Base-by-base conservation (phyloP, 768 basidiomycete genomes). In the Macrolepiota fuliginosa region DNA sequence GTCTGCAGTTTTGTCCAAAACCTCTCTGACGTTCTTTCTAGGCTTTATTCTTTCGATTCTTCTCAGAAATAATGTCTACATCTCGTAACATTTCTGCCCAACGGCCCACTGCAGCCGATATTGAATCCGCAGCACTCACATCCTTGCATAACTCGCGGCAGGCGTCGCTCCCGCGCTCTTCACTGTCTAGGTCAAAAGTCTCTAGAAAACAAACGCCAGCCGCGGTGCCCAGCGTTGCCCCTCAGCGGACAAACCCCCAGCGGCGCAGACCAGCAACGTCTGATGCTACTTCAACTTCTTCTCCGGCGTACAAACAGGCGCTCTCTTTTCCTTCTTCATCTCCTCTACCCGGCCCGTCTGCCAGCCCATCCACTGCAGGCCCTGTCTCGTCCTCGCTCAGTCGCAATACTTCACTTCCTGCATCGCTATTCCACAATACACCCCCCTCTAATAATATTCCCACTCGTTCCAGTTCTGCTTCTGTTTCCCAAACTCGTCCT, bases 361-460 rank as follows among this genome's bases (percentile, higher is more conserved):
- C 58, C 40, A 49, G 57, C 7, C 57, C 51, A 49, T 27, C 45
- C 35, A 45, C 42, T 55, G 15, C 27, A 13, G 25, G 45, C 4
- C 13, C 45, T 7, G 10, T 27, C 27, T 47, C 39, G 46, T 35
- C 57, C 10, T 55, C 60, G 22, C 60, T 54, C 32, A 4, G 52
- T 61, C 53, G 46, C n/a, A 55, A 61, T 25, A 27, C 54, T 49
- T 55, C 60, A 22, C 45, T 55, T 49, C 45, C 46, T 10, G 35
- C 36, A 25, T 61, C 60, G 19, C 25, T 55, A 25, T 37, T 45
- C 15, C 53, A 49, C 19, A 47, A 45, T 47, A 36, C 45, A 10
- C 42, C 12, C 4, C 27, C 27, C 29, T 36, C 42, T 47, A 54
- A 61, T 47, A 54, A 61, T 61, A 37, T 46, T 15, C 52, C 40